Conservation (phyloP, 768 basidiomycete genomes). For the Lentinula sp. region DNA sequence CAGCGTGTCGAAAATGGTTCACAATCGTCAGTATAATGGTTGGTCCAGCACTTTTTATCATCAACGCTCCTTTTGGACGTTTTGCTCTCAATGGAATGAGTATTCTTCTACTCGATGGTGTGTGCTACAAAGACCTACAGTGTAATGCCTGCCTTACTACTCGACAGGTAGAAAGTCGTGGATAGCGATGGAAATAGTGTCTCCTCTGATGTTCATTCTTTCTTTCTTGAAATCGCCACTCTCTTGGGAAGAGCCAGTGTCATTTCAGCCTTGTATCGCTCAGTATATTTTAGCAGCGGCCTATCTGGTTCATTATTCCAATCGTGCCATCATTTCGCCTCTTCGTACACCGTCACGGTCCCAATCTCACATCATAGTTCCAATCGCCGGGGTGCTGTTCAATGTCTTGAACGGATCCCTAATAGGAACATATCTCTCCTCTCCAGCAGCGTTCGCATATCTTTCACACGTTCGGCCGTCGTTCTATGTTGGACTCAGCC, state of each 20-base stretch:
- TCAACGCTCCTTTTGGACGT: slow-evolving; percentile 79
- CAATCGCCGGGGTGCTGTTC: slow-evolving; percentile 37
- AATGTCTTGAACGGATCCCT: slow-evolving; percentile 52
- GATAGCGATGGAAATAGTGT: slow-evolving; percentile 49
- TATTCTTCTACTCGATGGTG: slow-evolving; percentile 17
- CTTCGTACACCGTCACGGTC: slow-evolving; percentile 56
- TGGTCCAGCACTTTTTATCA: slow-evolving; percentile 35
- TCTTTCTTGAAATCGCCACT: slow-evolving; percentile 30
- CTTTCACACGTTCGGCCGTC: slow-evolving; percentile 20
- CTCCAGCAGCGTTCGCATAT: slow-evolving; percentile 27
- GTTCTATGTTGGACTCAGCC: slow-evolving; percentile 51
- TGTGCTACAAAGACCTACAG: background rate
- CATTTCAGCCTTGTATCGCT: slow-evolving; percentile 18
- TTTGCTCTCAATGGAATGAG: slow-evolving; percentile 45
- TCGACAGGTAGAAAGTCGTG: slow-evolving; percentile 35
- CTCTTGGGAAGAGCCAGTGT: slow-evolving; percentile 10
- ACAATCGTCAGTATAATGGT: slow-evolving; percentile 30
- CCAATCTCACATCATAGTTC: slow-evolving; percentile 45
- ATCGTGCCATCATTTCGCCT: slow-evolving; percentile 61
- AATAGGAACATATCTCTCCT: slow-evolving; percentile 46
- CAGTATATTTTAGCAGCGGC: slow-evolving; percentile 37
- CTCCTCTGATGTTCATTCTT: slow-evolving; percentile 33
- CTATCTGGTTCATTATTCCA: slow-evolving; percentile 53
- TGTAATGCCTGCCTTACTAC: background rate
- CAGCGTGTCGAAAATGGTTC: slow-evolving; percentile 39